Conservation (phyloP, 257 asterid genomes). For the Scutellaria galericulata region DNA sequence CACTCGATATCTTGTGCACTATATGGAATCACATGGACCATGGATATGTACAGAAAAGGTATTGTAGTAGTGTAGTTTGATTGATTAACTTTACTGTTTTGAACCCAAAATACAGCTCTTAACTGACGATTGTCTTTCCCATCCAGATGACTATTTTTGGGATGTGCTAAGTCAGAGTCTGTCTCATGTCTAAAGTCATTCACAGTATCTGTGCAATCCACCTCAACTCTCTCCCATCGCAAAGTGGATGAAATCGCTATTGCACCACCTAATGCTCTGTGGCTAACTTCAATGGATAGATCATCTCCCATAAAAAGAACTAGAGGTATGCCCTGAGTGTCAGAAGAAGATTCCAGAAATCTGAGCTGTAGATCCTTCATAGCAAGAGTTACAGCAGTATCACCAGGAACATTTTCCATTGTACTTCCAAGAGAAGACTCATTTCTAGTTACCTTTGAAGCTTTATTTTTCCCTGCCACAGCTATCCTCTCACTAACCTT, state of each 20-base stretch:
- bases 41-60: conserved; percentile 73
- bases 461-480: conserved; percentile 57
- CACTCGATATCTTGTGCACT: conserved; percentile 77
- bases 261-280: conserved; percentile 95
- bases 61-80: conserved; percentile 45
- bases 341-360: conserved; percentile 77
- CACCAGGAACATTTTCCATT: conserved; percentile 79
- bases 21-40: conserved; percentile 84
- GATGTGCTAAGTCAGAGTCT: conserved; percentile 39
- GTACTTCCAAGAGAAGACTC: conserved; percentile 56
- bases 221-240: conserved; percentile 84
- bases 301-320: conserved; percentile 80
- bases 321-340: conserved; percentile 62
- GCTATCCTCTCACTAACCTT: conserved; percentile 78
- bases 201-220: conserved; percentile 71
- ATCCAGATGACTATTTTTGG: conserved; percentile 34
- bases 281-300: conserved; percentile 72
- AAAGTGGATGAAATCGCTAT: conserved; percentile 81
- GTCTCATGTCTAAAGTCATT: conserved; percentile 49
- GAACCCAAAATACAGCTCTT: conserved; percentile 94
- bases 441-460: conserved; percentile 44
- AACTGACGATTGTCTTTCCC: conserved; percentile 55
- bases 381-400: conserved; percentile 73
- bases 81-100: conserved; percentile 52
- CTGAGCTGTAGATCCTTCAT: conserved; percentile 73